These are phyloP conservation scores for Tulasnella sp. DNA, from an alignment of 768 basidiomycete species.

Conservation along the genomic window DNA sequence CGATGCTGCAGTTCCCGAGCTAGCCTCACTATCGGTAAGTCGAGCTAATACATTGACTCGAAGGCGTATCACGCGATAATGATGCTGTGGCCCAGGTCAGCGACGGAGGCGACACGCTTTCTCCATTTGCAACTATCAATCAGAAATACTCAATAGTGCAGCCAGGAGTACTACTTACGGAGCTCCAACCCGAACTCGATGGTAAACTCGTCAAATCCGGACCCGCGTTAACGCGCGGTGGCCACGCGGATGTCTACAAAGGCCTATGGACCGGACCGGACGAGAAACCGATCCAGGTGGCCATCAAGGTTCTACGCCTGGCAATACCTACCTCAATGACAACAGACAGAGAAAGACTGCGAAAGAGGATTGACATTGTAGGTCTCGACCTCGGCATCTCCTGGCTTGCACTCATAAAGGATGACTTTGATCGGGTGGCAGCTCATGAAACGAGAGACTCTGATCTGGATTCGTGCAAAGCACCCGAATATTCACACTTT, in stretches of 20 bases:
- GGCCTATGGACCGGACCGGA: not conserved
- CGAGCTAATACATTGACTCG: too few relatives aligned
- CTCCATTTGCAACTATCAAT: too few relatives aligned
- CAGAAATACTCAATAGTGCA: too few relatives aligned
- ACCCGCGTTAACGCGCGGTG: not conserved
- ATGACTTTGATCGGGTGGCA: not conserved
- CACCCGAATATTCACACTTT: not conserved
- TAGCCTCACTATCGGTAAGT: too few relatives aligned
- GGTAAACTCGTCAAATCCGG: not conserved
- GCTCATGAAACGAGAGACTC: not conserved
- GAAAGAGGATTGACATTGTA: not conserved
- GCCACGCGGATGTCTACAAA: not conserved
- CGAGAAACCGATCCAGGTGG: not conserved
- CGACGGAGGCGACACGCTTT: too few relatives aligned
- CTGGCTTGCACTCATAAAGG: too few relatives aligned
- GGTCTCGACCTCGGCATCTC: too few relatives aligned
- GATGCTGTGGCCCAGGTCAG: not conserved
- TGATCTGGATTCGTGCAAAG: not conserved
- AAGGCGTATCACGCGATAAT: not conserved
- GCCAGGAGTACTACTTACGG: not conserved
- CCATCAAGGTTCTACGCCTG: not conserved
- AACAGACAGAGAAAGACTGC: not conserved
- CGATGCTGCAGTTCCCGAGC: too few relatives aligned
- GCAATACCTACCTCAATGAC: not conserved
- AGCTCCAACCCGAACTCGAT: not conserved